Conservation (phyloP, 805 yeast genomes). For the Spathaspora passalidarum region DNA sequence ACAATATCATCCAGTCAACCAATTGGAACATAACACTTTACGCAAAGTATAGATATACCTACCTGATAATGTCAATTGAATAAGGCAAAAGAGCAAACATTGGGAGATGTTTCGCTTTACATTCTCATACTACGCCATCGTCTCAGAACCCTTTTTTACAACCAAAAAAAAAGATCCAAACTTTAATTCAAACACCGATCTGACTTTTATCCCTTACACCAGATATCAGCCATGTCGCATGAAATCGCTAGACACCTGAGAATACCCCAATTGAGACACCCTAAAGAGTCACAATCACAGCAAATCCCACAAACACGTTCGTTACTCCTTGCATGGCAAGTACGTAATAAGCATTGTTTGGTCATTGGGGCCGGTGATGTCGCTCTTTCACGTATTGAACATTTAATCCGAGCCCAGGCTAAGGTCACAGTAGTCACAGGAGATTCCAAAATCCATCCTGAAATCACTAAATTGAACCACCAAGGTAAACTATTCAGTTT, state of each 20-base stretch:
- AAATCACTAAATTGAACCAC: slow-evolving; percentile 21
- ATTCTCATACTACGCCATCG: background rate
- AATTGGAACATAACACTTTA: no score
- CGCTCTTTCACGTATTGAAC: slow-evolving; percentile 66
- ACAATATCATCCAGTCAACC: no score
- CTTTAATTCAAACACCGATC: no score
- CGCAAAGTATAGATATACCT: no score
- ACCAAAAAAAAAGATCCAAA: background rate
- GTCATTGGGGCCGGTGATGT: slow-evolving; percentile 81
- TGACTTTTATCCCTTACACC: no score
- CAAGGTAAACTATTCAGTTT: slow-evolving; percentile 44
- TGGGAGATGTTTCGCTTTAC: background rate
- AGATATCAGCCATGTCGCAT: no score
- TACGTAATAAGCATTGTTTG: slow-evolving; percentile 58
- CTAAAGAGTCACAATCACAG: background rate
- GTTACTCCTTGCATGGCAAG: slow-evolving; percentile 72
- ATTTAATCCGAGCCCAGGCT: slow-evolving; percentile 68
- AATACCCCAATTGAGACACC: background rate
- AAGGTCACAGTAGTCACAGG: slow-evolving; percentile 62
- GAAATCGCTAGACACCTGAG: background rate
- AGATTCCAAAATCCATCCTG: slow-evolving; percentile 22
- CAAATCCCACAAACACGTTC: slow-evolving; percentile 26
- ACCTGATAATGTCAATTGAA: no score
- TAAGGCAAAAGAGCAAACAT: no score
- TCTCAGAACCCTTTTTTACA: background rate